phyloP scores from a whole-genome alignment of 164 flowering plant species.

The Vitis rupestris region DNA sequence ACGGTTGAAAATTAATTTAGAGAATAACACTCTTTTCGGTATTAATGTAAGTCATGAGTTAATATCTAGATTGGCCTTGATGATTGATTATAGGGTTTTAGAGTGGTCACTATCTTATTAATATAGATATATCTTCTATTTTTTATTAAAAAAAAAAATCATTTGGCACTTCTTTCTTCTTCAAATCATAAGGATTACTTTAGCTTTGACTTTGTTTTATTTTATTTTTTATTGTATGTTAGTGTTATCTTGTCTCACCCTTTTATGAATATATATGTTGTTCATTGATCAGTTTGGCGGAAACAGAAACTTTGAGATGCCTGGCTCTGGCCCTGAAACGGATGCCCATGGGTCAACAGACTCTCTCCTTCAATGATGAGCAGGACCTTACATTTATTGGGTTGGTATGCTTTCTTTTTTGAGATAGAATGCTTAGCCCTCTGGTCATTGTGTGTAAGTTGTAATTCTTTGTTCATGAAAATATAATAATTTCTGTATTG shows the following conservation, averaged over 20 bases:
- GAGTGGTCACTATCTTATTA: no score
- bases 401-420: slow-evolving; percentile 77
- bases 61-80: no score
- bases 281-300: slow-evolving; percentile 67
- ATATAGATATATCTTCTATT: no score
- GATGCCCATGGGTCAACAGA: slow-evolving; percentile 72
- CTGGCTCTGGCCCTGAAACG: slow-evolving; percentile 83
- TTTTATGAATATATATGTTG: slow-evolving; percentile 3
- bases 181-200: no score
- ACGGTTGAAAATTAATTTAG: no score
- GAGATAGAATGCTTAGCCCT: not conserved
- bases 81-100: no score
- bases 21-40: no score
- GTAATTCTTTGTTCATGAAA: no score
- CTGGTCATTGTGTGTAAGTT: not conserved
- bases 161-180: no score
- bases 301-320: slow-evolving; percentile 90
- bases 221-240: not conserved
- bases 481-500: no score
- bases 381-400: slow-evolving; percentile 95
- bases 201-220: not conserved
- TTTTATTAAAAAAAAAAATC: no score
- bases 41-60: no score
- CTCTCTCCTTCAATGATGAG: slow-evolving; percentile 78
- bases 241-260: not conserved